phyloP scores from a whole-genome alignment of 2,329 filamentous ascomycete genomes.

The Fusarium fujikuroi region DNA sequence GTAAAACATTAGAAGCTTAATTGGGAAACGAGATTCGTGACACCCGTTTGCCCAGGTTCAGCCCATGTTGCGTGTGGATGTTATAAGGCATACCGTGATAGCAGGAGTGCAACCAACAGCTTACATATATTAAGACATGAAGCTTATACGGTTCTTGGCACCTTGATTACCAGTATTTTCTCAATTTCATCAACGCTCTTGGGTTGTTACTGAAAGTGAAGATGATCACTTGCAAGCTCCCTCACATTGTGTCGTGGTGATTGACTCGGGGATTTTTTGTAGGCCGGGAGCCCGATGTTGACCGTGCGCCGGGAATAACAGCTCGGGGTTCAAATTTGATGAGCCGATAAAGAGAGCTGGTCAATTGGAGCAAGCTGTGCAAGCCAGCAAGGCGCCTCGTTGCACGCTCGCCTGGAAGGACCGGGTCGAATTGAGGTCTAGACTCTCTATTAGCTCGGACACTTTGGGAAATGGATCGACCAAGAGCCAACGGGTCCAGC shows the following conservation, averaged over 20 bases:
- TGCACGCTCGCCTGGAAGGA: not conserved
- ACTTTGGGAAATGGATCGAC: constrained; percentile 31
- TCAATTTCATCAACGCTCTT: not conserved
- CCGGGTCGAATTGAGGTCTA: constrained; percentile 31
- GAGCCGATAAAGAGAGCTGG: not conserved
- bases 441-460: constrained; percentile 20
- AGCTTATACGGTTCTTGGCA: not conserved
- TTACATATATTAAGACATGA: not conserved
- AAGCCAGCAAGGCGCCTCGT: not conserved
- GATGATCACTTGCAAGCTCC: not conserved
- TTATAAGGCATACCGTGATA: not conserved
- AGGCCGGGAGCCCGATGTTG: constrained; percentile 9
- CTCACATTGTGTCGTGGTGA: not conserved
- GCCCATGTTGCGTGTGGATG: too few species aligned
- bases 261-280: constrained; percentile 18
- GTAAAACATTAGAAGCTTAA: not conserved
- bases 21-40: not conserved
- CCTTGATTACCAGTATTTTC: not conserved
- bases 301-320: constrained; percentile 34
- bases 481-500: constrained; percentile 12
- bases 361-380: not conserved
- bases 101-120: not conserved
- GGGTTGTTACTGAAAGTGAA: not conserved
- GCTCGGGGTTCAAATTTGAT: constrained; percentile 2
- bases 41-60: not conserved